Conservation (phyloP, 352 stramenopile species). For the Phytopythium cucurbitacearum region DNA sequence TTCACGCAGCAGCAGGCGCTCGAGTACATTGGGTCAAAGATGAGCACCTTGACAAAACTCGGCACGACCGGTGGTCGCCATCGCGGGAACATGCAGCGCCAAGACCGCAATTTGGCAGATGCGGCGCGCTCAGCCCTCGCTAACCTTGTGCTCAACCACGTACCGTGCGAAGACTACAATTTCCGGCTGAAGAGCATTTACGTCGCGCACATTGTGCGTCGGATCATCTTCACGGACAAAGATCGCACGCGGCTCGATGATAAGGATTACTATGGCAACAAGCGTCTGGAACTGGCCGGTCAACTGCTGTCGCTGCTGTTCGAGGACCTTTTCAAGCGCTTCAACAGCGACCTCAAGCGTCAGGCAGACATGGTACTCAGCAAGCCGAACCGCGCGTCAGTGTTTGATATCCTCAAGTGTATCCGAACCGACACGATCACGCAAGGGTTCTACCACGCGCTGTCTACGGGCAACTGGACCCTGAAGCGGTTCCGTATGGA, state of each 20-base stretch:
- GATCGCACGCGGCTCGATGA: constrained; percentile 92
- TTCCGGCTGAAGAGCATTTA: constrained; percentile 98
- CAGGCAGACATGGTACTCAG: constrained; percentile 97
- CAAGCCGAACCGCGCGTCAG: constrained; percentile 96
- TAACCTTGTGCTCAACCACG: constrained; percentile 98
- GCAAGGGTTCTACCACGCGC: constrained; percentile 86
- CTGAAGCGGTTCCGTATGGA: constrained; percentile 99
- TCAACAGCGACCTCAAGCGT: constrained; percentile 98
- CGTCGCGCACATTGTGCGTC: constrained; percentile 95
- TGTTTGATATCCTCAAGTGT: constrained; percentile 98
- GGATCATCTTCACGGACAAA: constrained; percentile 86
- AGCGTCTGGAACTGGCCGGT: constrained; percentile 98
- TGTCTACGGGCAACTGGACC: constrained; percentile 97
- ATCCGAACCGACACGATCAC: constrained; percentile 98
- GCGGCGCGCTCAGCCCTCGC: constrained; percentile 96
- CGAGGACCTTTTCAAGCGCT: constrained; percentile 98
- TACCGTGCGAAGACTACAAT: constrained; percentile 97
- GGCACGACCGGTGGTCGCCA: constrained; percentile 36
- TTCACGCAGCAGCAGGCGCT: constrained; percentile 95
- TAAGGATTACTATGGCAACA: constrained; percentile 99
- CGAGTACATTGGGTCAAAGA: constrained; percentile 96
- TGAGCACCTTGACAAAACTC: constrained; percentile 77
- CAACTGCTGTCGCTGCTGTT: constrained; percentile 98
- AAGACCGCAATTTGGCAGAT: constrained; percentile 83
- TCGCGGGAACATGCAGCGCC: constrained; percentile 22